phyloP scores from a whole-genome alignment of 169 alveolate species.

The Eimeria zaria region DNA sequence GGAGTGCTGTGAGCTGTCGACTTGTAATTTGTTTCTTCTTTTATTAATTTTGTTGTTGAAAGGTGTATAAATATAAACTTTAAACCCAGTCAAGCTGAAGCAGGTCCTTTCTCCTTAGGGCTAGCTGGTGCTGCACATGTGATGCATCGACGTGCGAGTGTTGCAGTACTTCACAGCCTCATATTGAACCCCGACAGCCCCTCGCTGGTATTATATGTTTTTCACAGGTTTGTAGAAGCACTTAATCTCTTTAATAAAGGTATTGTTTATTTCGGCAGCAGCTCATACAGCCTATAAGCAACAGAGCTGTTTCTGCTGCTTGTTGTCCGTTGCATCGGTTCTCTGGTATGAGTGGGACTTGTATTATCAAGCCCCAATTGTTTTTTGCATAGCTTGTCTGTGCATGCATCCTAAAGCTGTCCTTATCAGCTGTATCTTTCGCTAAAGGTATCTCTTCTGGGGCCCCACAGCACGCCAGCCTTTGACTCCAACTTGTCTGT shows the following conservation, averaged over 20 bases:
- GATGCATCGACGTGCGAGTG: conserved; percentile 32
- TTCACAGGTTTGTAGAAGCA: not conserved
- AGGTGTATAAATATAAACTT: not conserved
- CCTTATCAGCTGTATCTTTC: not conserved
- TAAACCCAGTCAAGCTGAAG: not conserved
- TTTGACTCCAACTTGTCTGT: not conserved
- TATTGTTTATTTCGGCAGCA: not conserved
- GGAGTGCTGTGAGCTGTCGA: not conserved
- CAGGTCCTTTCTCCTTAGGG: conserved; percentile 26
- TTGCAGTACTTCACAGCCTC: not conserved
- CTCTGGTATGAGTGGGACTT: not conserved
- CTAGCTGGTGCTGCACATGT: conserved; percentile 21
- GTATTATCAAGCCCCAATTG: not conserved
- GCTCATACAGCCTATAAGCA: not conserved
- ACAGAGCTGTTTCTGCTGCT: not conserved
- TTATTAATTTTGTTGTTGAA: conserved; percentile 15
- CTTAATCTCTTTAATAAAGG: not conserved
- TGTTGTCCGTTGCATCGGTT: not conserved
- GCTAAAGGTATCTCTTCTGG: not conserved
- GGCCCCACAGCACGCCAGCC: not conserved
- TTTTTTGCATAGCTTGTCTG: not conserved
- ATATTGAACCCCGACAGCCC: not conserved
- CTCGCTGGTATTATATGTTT: not conserved
- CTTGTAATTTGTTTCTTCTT: not conserved
- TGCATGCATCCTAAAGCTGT: not conserved